Percentiles rank a stretch among this genome's conserved stretches.
Evolutionary conservation across 2,329 filamentous ascomycete species (phyloP).

Genomic region (Ophiosphaerella korrae): DNA sequence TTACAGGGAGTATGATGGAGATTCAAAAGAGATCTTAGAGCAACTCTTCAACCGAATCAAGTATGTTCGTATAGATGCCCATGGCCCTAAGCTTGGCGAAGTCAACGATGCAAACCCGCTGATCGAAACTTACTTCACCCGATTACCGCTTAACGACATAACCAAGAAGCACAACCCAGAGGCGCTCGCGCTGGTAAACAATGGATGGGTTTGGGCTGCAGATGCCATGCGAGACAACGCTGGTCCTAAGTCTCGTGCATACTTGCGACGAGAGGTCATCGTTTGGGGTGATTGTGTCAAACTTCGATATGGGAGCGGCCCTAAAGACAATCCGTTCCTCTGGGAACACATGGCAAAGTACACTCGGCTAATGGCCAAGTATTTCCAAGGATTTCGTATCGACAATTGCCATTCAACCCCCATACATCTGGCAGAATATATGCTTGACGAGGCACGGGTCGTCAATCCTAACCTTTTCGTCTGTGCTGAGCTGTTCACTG

Average conservation of each 20-base stretch:
- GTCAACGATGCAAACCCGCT: conserved; percentile 79
- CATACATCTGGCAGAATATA: conserved; percentile 89
- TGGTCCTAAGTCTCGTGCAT: conserved; percentile 86
- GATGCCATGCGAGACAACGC: conserved; percentile 95
- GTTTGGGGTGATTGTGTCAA: conserved; percentile 99
- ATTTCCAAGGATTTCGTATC: conserved; percentile 93
- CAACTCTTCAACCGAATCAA: conserved; percentile 95
- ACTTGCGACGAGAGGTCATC: conserved; percentile 93
- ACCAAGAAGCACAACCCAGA: conserved; percentile 78
- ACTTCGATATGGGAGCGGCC: conserved; percentile 81
- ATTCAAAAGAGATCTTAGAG: conserved; percentile 81
- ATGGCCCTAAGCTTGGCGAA: conserved; percentile 84
- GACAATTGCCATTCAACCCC: conserved; percentile 98
- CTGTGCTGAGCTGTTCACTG: conserved; percentile 93
- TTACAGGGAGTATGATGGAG: conserved; percentile 89
- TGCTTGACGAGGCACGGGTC: conserved; percentile 89
- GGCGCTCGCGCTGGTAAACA: conserved; percentile 85
- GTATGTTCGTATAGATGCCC: conserved; percentile 88
- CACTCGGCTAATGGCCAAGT: conserved; percentile 87
- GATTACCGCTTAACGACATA: conserved; percentile 76
- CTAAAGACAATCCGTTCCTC: conserved; percentile 86
- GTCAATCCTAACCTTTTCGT: conserved; percentile 88
- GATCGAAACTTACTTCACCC: conserved; percentile 94
- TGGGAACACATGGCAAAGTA: conserved; percentile 98
- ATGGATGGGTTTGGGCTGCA: conserved; percentile 98